Base-by-base conservation (phyloP, 768 basidiomycete species). In the Auricularia heimuer region DNA sequence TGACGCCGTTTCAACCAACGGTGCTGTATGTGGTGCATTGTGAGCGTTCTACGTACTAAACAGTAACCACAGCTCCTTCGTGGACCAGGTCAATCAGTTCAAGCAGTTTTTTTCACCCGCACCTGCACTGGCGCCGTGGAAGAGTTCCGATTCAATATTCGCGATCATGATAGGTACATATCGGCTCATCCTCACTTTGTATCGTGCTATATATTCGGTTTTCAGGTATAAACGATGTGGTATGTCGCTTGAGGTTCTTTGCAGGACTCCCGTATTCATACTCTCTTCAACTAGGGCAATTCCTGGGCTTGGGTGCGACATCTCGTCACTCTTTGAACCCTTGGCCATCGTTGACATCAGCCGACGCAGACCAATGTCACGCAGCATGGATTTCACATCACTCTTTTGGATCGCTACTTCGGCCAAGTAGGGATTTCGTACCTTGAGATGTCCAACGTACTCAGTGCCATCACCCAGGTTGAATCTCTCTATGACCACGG, bases 401-500 rank as follows among this genome's bases (percentile, higher is more conserved):
- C 69, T 12, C 66, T 77, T 42, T 75, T 77, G 72, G 65, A 71
- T 34, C 66, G 74, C 54, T 68, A 77, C 36, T 77, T 77, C 67
- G 69, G 70, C 60, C 76, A 77, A 67, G 75, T 76, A 45, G 7
- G 47, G 14, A 10, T 4, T 6, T 21, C 6, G 11, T 12, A 18
- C 47, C 47, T 12, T 51, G 14, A 18, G 14, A 18, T 18, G 7
- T 21, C 16, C 18, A 51, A 1, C 47, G 18, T 51, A 18, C 47
- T 51, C 14, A 51, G 6, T 51, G 11, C 14, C 21, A 3, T 18
- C 47, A 6, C 47, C 14, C 66, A 82, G 81, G 75, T 84, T 37
- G 82, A 84, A 51, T 75, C 77, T 14, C 75, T 83, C 21, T 80
- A 81, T 70, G 63, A 71, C 1, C 70, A 75, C 77, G 80, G 83